Percentiles rank a stretch among this genome's conserved stretches.
Conservation (phyloP, 2,329 filamentous ascomycete species). For the Bretziella fagacearum region DNA sequence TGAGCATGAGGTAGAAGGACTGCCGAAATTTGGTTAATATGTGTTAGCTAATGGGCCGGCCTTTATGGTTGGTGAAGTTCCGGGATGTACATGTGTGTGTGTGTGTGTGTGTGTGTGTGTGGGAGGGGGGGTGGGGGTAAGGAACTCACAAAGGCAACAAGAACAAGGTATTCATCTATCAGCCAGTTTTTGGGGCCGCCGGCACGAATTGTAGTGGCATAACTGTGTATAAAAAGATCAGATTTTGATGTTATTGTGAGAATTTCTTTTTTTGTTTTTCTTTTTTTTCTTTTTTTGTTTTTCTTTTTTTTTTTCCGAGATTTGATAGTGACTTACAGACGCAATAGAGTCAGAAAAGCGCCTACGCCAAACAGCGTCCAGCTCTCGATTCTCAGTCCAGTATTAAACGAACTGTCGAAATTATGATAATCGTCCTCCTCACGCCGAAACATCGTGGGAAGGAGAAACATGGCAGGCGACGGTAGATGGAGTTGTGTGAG, state of each 20-base stretch:
- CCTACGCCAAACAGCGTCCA: conserved; percentile 13
- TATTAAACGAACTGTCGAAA: conserved; percentile 11
- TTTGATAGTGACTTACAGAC: conserved; percentile 9
- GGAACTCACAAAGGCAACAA: conserved; percentile 12
- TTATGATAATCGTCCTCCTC: conserved; percentile 10
- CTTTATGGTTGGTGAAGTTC: neutral
- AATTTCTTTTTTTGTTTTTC: neutral
- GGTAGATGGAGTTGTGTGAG: too few relatives aligned
- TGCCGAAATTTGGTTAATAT: neutral
- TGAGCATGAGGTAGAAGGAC: conserved; percentile 29
- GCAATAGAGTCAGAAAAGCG: conserved; percentile 7
- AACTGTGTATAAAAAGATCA: conserved; percentile 1
- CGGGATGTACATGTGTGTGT: neutral
- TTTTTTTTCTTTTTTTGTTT: neutral
- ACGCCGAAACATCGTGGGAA: conserved; percentile 1
- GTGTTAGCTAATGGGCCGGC: neutral
- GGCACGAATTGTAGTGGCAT: conserved; percentile 11
- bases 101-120: neutral
- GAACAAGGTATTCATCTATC: conserved; percentile 12
- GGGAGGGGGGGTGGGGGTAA: neutral
- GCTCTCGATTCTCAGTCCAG: conserved; percentile 7
- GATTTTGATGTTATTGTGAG: neutral
- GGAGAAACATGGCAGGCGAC: neutral
- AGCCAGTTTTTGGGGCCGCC: conserved; percentile 13
- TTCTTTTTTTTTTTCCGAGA: neutral